Evolutionary conservation across 306 rosid species (phyloP), one percentile per base, ranked within the genome.

Genomic region (Lupinus albus): DNA sequence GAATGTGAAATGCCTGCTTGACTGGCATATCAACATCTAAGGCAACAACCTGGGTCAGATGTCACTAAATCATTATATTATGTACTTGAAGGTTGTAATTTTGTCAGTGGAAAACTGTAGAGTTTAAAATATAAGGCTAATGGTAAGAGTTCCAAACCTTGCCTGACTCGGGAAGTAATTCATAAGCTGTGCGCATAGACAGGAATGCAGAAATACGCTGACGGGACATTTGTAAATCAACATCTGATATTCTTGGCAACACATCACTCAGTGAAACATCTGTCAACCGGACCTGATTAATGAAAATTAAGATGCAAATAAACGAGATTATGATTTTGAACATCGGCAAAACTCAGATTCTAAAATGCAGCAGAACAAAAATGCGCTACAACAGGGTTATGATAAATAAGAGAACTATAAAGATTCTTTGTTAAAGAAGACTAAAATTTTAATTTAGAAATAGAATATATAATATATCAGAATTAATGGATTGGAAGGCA

Each of bases 161-260:
- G 91, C 99, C 96, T 78, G 97, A 90, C 95, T 94, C 97, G 0
- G 99, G 99, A 71, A 94, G 96, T 79, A 94, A 79, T 80, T 94
- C 99, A 74, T 90, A 94, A 70, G 81, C 89, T 57, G 95, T 86
- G 68, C 74, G 86, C 45, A 78, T 57, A 8, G 95, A 90, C 87
- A 94, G 77, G 83, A 90, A 90, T 30, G 70, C 79, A 81, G 96
- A 84, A 49, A 94, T 79, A 35, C 89, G 89, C 66, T 85, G 96
- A 51, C 89, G 85, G 12, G 99, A 90, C 70, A 86, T 82, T 85
- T 84, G 96, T 74, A 86, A 57, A 74, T 86, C 95, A 76, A 73
- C 82, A 73, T 90, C 99, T n/a, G 90, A 84, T 72, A 88, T 78
- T 59, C 89, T 90, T 0, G 84, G 92, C 68, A 84, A 66, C 50